These are phyloP conservation scores for Arctium minus DNA, from an alignment of 129 eudicot genomes.

Conservation along the genomic window DNA sequence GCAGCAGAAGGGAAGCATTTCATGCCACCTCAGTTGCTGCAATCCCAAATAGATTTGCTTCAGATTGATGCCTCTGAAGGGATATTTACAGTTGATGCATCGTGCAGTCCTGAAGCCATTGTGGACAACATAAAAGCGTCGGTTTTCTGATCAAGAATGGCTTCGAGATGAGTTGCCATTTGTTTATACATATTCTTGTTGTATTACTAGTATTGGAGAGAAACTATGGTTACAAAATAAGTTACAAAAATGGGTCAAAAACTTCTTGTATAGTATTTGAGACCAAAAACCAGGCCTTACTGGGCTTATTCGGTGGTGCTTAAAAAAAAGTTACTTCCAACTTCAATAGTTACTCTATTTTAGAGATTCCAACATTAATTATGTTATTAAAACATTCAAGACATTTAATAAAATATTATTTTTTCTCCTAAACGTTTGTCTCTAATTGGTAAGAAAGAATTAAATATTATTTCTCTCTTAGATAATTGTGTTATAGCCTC, in stretches of 20 bases:
- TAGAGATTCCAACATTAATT: too few species aligned
- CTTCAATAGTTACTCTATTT: too few species aligned
- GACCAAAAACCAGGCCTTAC: too few species aligned
- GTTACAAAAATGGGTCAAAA: neutral
- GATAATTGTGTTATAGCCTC: too few species aligned
- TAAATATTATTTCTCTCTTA: too few species aligned
- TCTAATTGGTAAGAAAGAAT: too few species aligned
- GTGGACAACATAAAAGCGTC: slow-evolving; percentile 33
- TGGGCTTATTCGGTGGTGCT: too few species aligned
- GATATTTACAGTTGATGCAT: slow-evolving; percentile 65
- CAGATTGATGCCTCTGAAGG: slow-evolving; percentile 80
- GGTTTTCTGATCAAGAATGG: slow-evolving; percentile 7
- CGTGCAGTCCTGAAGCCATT: slow-evolving; percentile 48
- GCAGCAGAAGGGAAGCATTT: slow-evolving; percentile 78
- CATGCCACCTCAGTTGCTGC: slow-evolving; percentile 78
- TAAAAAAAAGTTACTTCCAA: too few species aligned
- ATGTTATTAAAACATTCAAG: too few species aligned
- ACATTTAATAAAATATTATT: too few species aligned
- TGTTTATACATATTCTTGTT: neutral
- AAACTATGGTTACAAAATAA: neutral
- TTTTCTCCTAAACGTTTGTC: too few species aligned
- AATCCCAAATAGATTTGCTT: slow-evolving; percentile 71
- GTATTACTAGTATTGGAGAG: neutral
- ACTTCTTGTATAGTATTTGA: too few species aligned
- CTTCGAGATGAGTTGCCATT: slow-evolving; percentile 1